Evolutionary conservation across 73 alveolate species (phyloP), one percentile per base, ranked within the genome.

Genomic region (Effrenium voratum): DNA sequence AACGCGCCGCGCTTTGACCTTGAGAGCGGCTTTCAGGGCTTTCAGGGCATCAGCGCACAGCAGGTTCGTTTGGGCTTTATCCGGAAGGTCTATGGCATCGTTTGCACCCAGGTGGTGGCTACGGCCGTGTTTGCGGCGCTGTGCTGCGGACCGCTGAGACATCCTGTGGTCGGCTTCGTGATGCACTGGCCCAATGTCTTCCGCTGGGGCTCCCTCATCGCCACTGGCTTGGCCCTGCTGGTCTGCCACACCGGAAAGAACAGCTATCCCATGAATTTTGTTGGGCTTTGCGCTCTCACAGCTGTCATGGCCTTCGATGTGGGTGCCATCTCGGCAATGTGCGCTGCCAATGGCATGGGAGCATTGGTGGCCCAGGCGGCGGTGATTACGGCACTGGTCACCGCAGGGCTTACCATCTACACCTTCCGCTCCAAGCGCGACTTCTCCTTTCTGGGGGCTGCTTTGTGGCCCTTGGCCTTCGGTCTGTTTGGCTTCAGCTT

Each of bases 341-440:
- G 57, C 16, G 15, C 77, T 5, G 72, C 97, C 28, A 80, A 66
- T 36, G 97, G 97, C 55, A 16, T 90, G 97, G 97, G 97, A 26
- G 72, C 97, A 12, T 47, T 68, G 50, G 88, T 90, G 34, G 97
- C 97, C 26, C 73, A 90, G 44, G 97, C 97, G 4, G 97, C 97
- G 5, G 34, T 90, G 76, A 90, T 90, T 55, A 90, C 97, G 26
- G 97, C 97, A 15, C 55, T 90, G 28, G 76, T 90, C 73, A 87
- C 68, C 52, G 76, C 87, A 15, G 97, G 97, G 50, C 59, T 90
- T 19, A 90, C 97, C 44, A 57, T 90, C 41, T 90, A 90, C 76
- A 90, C 97, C 87, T 90, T 90, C 97, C 87, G 97, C 87, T 90
- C 97, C 60, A 90, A 90, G 49, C 73, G 97, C 32, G 97, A 90